Evolutionary conservation across 441 rosid species (phyloP), one percentile per base, ranked within the genome.

Genomic region (Croton laevigatus): DNA sequence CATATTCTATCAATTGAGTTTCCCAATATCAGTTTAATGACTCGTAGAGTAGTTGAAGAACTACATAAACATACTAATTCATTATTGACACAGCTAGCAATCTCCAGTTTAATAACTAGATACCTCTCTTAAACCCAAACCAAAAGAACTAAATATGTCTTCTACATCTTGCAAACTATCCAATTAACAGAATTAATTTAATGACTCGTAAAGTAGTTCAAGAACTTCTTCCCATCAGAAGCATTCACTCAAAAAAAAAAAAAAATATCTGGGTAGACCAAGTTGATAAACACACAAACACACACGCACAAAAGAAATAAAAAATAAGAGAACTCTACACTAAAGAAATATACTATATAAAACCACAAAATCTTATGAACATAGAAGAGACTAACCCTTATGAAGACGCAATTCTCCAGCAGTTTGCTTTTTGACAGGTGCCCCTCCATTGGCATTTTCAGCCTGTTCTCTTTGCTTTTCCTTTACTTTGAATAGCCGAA

Each of bases 391-490:
- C 66, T 58, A 52, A 94, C 99, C 99, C 88, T 89, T 94, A 68
- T 89, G 88, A 75, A 94, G 92, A 79, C 98, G 99, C 79, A 94
- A 81, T 73, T 94, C 99, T 8, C 98, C 99, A 75, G 98, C 94
- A 70, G 83, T 80, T 86, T 90, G 97, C 81, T 86, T 94, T 78
- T 87, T 94, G 6, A 77, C 71, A 42, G 95, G 89, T 54, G 75
- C 74, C 59, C 89, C 89, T 59, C 92, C 97, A 19, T 65, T 84
- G 59, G 94, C 91, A 81, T 84, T 89, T 69, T 85, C 89, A 73
- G 91, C 96, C 70, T 79, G 85, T 62, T 92, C 97, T 78, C 83
- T 92, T 81, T 92, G 96, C 85, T 94, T 88, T 68, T 93, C 97
- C 87, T 92, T 92, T 23, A 92, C 97, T 88, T 90, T 94, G 75